Percentiles rank a stretch among this genome's conserved stretches.
Evolutionary conservation across 805 yeast genomes (phyloP).

Genomic region (Saccharomycopsis fermentans): DNA sequence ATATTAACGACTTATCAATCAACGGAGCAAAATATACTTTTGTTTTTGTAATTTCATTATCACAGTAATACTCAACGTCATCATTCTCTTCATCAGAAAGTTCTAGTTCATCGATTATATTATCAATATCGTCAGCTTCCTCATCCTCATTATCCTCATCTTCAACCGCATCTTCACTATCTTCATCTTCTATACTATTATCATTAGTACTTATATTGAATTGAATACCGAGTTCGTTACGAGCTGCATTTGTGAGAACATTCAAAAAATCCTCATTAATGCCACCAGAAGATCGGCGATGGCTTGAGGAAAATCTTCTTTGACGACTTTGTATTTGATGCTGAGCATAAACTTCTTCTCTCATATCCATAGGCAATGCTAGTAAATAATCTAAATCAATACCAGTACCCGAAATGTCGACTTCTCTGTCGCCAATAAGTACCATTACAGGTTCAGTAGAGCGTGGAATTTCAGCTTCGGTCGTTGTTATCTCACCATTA

Average conservation of each 20-base stretch:
- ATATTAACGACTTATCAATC: slow-evolving; percentile 65
- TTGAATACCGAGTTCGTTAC: slow-evolving; percentile 53
- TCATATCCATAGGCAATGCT: slow-evolving; percentile 86
- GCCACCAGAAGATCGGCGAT: slow-evolving; percentile 43
- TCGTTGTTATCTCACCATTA: slow-evolving; percentile 22
- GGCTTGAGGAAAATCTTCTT: slow-evolving; percentile 23
- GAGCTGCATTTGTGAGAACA: slow-evolving; percentile 60
- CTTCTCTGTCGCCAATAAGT: slow-evolving; percentile 62
- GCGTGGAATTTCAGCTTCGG: slow-evolving; percentile 14
- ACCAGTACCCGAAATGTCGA: slow-evolving; percentile 82
- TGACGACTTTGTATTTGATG: slow-evolving; percentile 30
- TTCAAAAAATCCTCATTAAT: slow-evolving; percentile 72
- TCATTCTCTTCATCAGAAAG: slow-evolving; percentile 22
- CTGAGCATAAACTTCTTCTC: slow-evolving; percentile 84
- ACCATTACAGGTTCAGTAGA: slow-evolving; percentile 50
- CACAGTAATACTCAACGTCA: slow-evolving; percentile 17
- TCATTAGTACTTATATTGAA: slow-evolving; percentile 31
- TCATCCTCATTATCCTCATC: slow-evolving; percentile 19
- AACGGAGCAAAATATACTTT: slow-evolving; percentile 47
- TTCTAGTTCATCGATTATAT: slow-evolving; percentile 16
- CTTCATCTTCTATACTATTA: slow-evolving; percentile 11
- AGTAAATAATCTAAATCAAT: slow-evolving; percentile 85
- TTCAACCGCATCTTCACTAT: not conserved
- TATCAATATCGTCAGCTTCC: slow-evolving; percentile 18
- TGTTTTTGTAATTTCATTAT: slow-evolving; percentile 26